Conservation (phyloP, 2,329 filamentous ascomycete species). For the Neonectria ditissima region DNA sequence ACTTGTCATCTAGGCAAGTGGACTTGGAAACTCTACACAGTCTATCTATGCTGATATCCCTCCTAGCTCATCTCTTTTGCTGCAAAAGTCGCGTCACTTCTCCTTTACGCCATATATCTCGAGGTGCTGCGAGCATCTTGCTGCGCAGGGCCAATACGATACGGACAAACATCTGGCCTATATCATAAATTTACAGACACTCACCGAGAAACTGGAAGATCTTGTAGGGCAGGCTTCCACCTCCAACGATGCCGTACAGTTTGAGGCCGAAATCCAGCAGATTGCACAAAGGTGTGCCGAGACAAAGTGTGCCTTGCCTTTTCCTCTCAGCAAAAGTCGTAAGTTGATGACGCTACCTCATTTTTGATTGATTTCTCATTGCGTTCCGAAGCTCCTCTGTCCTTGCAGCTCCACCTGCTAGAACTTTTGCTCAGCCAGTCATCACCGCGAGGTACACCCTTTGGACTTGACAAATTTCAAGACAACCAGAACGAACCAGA, state of each 20-base stretch:
- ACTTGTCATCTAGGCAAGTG: conserved; percentile 46
- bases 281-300: conserved; percentile 21
- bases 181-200: conserved; percentile 41
- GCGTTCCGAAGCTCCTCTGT: conserved; percentile 32
- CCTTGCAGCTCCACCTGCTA: conserved; percentile 44
- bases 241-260: neutral
- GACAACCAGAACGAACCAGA: conserved; percentile 16
- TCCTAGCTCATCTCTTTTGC: conserved; percentile 44
- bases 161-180: conserved; percentile 44
- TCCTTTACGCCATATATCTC: conserved; percentile 39
- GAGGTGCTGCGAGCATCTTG: conserved; percentile 42
- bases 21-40: rapidly evolving
- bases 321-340: conserved; percentile 47
- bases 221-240: conserved; percentile 13
- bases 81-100: conserved; percentile 47
- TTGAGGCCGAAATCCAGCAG: conserved; percentile 23
- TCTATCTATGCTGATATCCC: neutral
- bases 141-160: conserved; percentile 15
- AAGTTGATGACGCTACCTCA: neutral
- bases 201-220: conserved; percentile 45
- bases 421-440: conserved; percentile 48
- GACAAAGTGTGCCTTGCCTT: conserved; percentile 39
- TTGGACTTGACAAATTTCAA: conserved; percentile 43
- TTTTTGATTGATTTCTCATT: neutral
- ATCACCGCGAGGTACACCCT: conserved; percentile 37